Evolutionary conservation across 306 rosid genomes (phyloP), one percentile per base, ranked within the genome.

Genomic region (Oemleria cerasiformis): DNA sequence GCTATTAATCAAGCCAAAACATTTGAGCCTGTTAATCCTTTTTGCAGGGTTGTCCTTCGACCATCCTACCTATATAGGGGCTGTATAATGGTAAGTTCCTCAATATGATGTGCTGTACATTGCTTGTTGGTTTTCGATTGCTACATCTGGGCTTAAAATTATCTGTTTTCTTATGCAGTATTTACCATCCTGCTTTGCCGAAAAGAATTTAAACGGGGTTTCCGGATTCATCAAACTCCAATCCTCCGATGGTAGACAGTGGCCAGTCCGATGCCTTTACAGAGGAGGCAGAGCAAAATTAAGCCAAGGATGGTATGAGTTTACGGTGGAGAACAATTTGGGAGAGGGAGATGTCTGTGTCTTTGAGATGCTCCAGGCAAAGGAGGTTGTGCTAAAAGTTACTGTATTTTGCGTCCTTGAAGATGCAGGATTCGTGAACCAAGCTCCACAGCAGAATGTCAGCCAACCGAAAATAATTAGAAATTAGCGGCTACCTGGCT

Each of bases 291-390:
- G 95, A 77, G 96, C 99, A 10, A 95, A 95, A 85, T 78, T 95
- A 75, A 95, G 97, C 83, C 97, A 91, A 63, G 99, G 99, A 19
- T 95, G 99, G 99, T 95, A 82, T 49, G 99, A 95, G 62, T 95
- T 95, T 75, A 54, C 92, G 0, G 15, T 84, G 68, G 99, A 95
- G 82, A 95, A 91, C 77, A 86, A 87, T 79, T 75, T 91, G 79
- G 97, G 91, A 19, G 99, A 95, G 85, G 99, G 99, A 4, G 99
- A 95, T 41, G 99, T 95, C 25, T 95, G 99, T 68, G 92, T 94
- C 67, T 95, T 95, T 44, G 99, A 95, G 83, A 76, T 89, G 72
- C 86, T 95, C 58, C 79, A 68, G 68, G 42, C 69, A 60, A 85
- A 81, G 70, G 99, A 95, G 1, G 76, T 91, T 21, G 96, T 88